Evolutionary conservation across 768 basidiomycete species (phyloP), one percentile per base, ranked within the genome.

Genomic region (Mycena rosella): DNA sequence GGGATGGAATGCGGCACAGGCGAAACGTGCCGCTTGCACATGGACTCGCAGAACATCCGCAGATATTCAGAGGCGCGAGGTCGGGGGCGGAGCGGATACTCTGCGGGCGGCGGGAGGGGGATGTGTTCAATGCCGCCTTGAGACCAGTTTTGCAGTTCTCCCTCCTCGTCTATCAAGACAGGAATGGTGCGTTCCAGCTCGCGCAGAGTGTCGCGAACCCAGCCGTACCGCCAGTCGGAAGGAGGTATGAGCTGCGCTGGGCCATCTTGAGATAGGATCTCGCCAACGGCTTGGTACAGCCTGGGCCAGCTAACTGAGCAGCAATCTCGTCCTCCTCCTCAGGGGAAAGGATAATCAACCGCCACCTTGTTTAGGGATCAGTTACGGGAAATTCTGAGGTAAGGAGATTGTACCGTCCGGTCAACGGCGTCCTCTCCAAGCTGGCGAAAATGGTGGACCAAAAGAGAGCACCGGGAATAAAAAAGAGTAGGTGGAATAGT

Each of bases 261-360:
- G 7, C 88, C 89, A 66, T 92, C 86, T 65, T 86, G 76, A 8
- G 91, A 83, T 15, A 98, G 85, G 49, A 97, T 93, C 42, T 93
- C 89, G 40, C 87, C 85, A 22, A 98, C 92, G 40, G 94, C 91
- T 67, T 85, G 82, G 78, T 92, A 95, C 96, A 98, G 51, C 94
- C 95, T 24, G 87, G 80, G 18, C 95, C 96, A 22, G 89, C 88
- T 13, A 98, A 87, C 74, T 94, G 91, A 5, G 82, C 78, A n/a
- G 95, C 89, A 45, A 98, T 94, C 32, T 89, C 89, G 58, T 96
- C 94, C 75, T 98, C 96, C 79, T 98, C 96, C 71, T 95, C 93
- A 2, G 96, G 96, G 5, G 95, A 96, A 18, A 98, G 85, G 11
- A 96, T 83, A 67, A 98, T 96, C 72, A 96, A 78, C 59, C 96